Percentiles rank a stretch among this genome's conserved stretches.
Evolutionary conservation across 805 yeast genomes (phyloP).

Genomic region (Cyberlindnera mississippiensis): DNA sequence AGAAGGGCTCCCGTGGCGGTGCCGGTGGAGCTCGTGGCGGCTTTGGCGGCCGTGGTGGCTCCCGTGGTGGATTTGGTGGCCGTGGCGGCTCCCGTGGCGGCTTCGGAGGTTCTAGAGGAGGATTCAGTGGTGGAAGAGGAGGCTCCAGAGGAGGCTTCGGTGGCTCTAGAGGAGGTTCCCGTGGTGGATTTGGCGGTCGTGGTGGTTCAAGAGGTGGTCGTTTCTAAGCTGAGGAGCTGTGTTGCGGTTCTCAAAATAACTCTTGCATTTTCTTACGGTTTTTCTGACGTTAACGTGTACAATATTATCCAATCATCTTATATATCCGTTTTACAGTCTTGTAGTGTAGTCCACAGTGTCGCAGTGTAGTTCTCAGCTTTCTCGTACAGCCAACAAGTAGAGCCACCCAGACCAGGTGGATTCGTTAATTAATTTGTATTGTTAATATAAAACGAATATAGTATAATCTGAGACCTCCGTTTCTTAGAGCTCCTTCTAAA

Average conservation of each 20-base stretch:
- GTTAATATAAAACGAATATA: too few relatives aligned
- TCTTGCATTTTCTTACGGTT: constrained; percentile 8
- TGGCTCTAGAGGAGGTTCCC: constrained; percentile 23
- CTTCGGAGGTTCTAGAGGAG: constrained; percentile 37
- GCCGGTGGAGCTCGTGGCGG: constrained; percentile 45
- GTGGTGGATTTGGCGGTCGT: constrained; percentile 27
- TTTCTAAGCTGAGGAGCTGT: constrained; percentile 16
- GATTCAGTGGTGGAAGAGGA: constrained; percentile 33
- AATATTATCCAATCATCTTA: constrained; percentile 8
- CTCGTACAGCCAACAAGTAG: too few relatives aligned
- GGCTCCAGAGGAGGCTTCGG: constrained; percentile 32
- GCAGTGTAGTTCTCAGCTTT: too few relatives aligned
- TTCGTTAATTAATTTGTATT: too few relatives aligned
- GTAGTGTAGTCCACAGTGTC: too few relatives aligned
- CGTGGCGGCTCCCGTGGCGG: constrained; percentile 48
- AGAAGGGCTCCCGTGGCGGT: constrained; percentile 56
- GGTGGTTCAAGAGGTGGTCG: constrained; percentile 23
- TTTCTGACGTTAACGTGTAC: constrained; percentile 14
- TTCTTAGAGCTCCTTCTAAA: too few relatives aligned
- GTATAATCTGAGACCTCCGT: too few relatives aligned
- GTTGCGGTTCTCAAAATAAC: background rate
- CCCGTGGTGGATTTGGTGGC: constrained; percentile 44
- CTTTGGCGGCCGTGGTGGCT: constrained; percentile 21
- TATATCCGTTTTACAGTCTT: too few relatives aligned
- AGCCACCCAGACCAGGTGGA: too few relatives aligned